Conservation (phyloP, 257 asterid genomes). For the Capsicum rhomboideum region DNA sequence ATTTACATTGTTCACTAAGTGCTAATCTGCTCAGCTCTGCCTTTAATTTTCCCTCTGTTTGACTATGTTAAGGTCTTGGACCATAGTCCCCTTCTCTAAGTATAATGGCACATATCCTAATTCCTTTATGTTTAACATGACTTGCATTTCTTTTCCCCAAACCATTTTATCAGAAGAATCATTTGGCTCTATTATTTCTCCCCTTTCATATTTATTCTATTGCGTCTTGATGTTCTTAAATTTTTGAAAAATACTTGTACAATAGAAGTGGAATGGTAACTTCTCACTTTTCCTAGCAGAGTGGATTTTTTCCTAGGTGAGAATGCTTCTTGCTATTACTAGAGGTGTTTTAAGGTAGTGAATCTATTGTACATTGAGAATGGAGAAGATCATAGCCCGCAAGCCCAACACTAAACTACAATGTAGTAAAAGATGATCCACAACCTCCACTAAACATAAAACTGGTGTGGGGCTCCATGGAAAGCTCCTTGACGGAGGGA, state of each 20-base stretch:
- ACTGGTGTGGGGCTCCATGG: not conserved
- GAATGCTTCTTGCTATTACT: not conserved
- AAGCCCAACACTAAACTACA: not conserved
- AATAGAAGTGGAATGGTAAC: not conserved
- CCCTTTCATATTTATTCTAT: not conserved
- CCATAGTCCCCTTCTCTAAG: not conserved
- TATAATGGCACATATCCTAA: not conserved
- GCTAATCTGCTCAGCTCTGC: not conserved
- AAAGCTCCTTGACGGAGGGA: not conserved
- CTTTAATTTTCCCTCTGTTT: not conserved
- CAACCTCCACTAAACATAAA: not conserved
- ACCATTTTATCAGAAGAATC: not conserved
- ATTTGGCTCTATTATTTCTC: not conserved
- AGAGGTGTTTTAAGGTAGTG: not conserved
- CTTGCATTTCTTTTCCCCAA: not conserved
- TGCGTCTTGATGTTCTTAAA: not conserved
- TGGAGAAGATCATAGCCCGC: not conserved
- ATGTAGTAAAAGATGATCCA: not conserved
- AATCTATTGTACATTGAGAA: not conserved
- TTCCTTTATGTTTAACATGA: not conserved
- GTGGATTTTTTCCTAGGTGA: not conserved
- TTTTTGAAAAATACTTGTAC: not conserved
- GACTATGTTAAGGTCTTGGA: not conserved
- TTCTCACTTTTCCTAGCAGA: not conserved
- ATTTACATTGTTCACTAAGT: not conserved